These are phyloP conservation scores for Fusarium heterosporum DNA, from an alignment of 2,329 filamentous ascomycete genomes.

Conservation along the genomic window DNA sequence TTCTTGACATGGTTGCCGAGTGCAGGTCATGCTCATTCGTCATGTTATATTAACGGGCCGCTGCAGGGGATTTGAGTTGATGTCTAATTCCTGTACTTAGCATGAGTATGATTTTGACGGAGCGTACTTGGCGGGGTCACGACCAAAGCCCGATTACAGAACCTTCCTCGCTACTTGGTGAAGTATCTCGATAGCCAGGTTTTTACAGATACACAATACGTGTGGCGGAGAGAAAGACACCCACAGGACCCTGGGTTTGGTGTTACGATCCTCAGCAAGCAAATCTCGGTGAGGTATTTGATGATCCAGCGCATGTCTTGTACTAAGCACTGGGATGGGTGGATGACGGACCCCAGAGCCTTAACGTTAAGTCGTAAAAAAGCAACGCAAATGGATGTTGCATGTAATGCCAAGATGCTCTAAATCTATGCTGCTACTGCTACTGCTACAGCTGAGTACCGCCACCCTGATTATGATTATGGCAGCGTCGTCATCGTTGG, in stretches of 20 bases:
- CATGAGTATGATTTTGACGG: slow-evolving; percentile 15
- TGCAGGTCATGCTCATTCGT: neutral
- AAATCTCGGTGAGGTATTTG: slow-evolving; percentile 4
- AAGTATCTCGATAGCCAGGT: too few species aligned
- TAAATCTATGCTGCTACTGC: neutral
- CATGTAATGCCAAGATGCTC: slow-evolving; percentile 23
- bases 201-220: neutral
- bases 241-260: neutral
- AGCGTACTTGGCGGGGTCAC: slow-evolving; percentile 27
- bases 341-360: neutral
- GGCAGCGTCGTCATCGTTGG: slow-evolving; percentile 20
- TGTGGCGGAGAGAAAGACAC: neutral
- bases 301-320: neutral
- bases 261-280: neutral
- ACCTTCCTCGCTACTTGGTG: neutral
- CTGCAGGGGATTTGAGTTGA: slow-evolving; percentile 9
- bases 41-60: slow-evolving; percentile 7
- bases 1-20: slow-evolving; percentile 21
- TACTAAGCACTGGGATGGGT: neutral
- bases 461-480: slow-evolving; percentile 30
- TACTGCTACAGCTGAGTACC: slow-evolving; percentile 22
- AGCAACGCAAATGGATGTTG: too few species aligned
- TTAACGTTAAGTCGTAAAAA: neutral
- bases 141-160: slow-evolving; percentile 18
- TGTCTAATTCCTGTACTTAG: slow-evolving; percentile 8